A percentile compares a stretch with the other conserved stretches of the same genome.
Conservation (phyloP, 108 stramenopile genomes). For the Chaetoceros tenuissimus region DNA sequence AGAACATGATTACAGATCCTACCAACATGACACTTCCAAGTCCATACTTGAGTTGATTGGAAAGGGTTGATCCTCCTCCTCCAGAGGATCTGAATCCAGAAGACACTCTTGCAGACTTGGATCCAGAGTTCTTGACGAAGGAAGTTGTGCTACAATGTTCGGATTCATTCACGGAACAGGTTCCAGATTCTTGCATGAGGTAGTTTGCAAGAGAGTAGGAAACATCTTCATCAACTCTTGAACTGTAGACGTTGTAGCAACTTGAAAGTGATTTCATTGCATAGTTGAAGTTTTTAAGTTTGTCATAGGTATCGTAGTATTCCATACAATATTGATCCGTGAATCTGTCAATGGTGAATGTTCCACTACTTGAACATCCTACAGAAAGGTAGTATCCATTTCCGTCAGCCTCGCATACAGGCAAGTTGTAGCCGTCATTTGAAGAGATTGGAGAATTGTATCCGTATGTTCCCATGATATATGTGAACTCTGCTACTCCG, state of each 20-base stretch:
- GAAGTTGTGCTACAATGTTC: constrained; percentile 35
- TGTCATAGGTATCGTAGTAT: constrained; percentile 45
- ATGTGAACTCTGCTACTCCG: constrained; percentile 63
- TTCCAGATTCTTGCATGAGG: constrained; percentile 40
- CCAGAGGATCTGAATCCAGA: constrained; percentile 4
- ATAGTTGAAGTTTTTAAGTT: constrained; percentile 48
- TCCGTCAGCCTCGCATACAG: constrained; percentile 47
- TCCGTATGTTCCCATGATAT: constrained; percentile 46
- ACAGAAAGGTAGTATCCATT: constrained; percentile 54
- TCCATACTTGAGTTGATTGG: constrained; percentile 79
- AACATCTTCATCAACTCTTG: constrained; percentile 17
- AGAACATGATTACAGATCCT: constrained; percentile 79
- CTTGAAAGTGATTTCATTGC: constrained; percentile 25
- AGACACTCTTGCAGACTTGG: constrained; percentile 10
- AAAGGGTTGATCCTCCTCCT: constrained; percentile 21
- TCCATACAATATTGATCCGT: constrained; percentile 64
- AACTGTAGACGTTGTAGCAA: constrained; percentile 26
- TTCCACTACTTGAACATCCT: constrained; percentile 49
- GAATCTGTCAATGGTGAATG: constrained; percentile 57
- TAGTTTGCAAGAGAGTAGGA: constrained; percentile 36
- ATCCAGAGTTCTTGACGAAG: constrained; percentile 4
- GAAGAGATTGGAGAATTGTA: constrained; percentile 30
- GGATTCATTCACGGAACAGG: constrained; percentile 50
- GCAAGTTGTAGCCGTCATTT: constrained; percentile 32
- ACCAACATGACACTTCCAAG: constrained; percentile 64